A percentile compares a stretch with the other conserved stretches of the same genome.
These are phyloP conservation scores for Gamarada debralockiae DNA, from an alignment of 495 filamentous ascomycete species.

Conservation along the genomic window DNA sequence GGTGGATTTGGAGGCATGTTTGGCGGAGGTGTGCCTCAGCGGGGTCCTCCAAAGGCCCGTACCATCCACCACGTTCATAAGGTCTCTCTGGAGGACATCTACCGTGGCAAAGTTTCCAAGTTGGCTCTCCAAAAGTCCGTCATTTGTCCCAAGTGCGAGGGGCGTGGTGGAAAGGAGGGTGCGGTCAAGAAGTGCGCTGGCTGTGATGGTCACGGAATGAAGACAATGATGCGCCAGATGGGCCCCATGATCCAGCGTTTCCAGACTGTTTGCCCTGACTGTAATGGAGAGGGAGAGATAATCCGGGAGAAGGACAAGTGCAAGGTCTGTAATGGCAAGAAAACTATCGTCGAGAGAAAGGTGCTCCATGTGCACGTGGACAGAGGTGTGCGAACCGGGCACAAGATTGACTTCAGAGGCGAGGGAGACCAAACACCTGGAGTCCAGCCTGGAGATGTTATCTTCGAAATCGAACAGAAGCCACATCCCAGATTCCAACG, in stretches of 20 bases:
- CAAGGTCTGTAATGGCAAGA: conserved; percentile 93
- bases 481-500: conserved; percentile 92
- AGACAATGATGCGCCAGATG: conserved; percentile 99
- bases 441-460: conserved; percentile 87
- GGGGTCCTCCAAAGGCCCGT: conserved; percentile 88
- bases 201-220: conserved; percentile 94
- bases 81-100: conserved; percentile 96
- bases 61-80: conserved; percentile 98
- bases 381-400: conserved; percentile 85
- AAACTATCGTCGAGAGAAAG: conserved; percentile 95
- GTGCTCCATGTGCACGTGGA: conserved; percentile 98
- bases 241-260: conserved; percentile 99
- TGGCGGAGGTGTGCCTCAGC: conserved; percentile 76
- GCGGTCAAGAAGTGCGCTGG: conserved; percentile 86
- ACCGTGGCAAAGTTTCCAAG: conserved; percentile 96
- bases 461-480: conserved; percentile 98
- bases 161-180: conserved; percentile 95
- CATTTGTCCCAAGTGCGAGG: conserved; percentile 92
- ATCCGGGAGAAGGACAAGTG: conserved; percentile 95
- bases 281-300: conserved; percentile 93
- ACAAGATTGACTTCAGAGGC: conserved; percentile 92
- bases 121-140: conserved; percentile 95
- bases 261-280: conserved; percentile 98
- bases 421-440: conserved; percentile 97
- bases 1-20: conserved; percentile 80